phyloP scores from a whole-genome alignment of 352 stramenopile species.

The Pythium phragmitis region DNA sequence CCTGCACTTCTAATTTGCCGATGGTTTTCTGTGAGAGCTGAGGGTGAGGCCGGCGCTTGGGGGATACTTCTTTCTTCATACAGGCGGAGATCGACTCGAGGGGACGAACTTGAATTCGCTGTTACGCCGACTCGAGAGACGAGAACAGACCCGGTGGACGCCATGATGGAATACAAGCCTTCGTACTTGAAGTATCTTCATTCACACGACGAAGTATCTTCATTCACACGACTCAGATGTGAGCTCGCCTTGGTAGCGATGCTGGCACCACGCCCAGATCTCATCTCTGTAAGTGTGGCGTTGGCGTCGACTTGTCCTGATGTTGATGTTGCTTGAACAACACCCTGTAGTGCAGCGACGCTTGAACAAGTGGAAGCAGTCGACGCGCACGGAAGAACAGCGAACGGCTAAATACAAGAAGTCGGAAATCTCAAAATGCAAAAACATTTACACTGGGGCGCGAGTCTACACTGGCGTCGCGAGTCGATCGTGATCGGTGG shows the following conservation, averaged over 20 bases:
- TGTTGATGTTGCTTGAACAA: neutral
- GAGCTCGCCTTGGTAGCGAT: neutral
- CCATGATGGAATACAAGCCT: too few species aligned
- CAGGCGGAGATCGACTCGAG: too few species aligned
- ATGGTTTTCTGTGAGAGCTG: neutral
- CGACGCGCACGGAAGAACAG: neutral
- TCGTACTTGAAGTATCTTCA: too few species aligned
- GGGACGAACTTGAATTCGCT: too few species aligned
- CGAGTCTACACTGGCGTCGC: slow-evolving; percentile 3
- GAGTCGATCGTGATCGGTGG: neutral
- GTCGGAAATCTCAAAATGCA: slow-evolving; percentile 22
- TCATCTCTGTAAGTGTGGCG: neutral
- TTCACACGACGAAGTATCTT: too few species aligned
- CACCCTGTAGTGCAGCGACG: neutral
- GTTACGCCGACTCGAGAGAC: too few species aligned
- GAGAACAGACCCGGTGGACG: too few species aligned
- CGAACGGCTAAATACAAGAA: slow-evolving; percentile 12
- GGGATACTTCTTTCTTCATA: neutral
- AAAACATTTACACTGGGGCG: slow-evolving; percentile 12
- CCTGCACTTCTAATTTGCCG: neutral
- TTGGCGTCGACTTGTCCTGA: neutral
- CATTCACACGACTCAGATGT: neutral
- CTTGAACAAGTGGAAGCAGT: neutral
- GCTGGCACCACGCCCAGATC: neutral
- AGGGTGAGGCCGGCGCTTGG: neutral